Conservation (phyloP, 2,329 filamentous ascomycete genomes). For the Rutstroemia sp. region DNA sequence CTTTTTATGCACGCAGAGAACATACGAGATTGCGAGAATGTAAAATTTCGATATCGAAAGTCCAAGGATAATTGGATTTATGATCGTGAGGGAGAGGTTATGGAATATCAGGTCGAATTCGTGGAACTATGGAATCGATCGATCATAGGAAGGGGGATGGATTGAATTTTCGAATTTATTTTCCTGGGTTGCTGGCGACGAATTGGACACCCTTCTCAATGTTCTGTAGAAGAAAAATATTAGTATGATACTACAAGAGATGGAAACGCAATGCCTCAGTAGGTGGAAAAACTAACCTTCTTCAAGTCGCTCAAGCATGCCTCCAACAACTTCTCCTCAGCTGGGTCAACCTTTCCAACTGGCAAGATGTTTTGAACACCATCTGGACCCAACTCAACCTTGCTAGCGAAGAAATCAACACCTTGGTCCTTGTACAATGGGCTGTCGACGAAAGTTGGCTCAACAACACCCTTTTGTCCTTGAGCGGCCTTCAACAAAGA, state of each 20-base stretch:
- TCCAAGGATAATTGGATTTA: not conserved
- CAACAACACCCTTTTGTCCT: constrained; percentile 89
- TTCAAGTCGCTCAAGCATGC: constrained; percentile 76
- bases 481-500: constrained; percentile 85
- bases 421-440: constrained; percentile 98
- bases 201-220: constrained; percentile 92
- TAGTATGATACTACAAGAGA: constrained; percentile 74
- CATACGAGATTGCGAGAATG: not conserved
- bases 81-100: not conserved
- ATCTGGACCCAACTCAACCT: constrained; percentile 91
- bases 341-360: constrained; percentile 74
- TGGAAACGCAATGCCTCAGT: constrained; percentile 52
- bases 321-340: constrained; percentile 86
- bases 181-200: constrained; percentile 30
- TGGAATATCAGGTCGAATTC: not conserved
- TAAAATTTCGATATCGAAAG: too few species aligned
- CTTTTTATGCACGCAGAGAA: not conserved
- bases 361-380: constrained; percentile 91
- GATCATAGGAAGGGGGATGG: not conserved
- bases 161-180: constrained; percentile 7
- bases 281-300: constrained; percentile 37
- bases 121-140: not conserved
- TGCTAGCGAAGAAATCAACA: constrained; percentile 92
- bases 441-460: constrained; percentile 95
- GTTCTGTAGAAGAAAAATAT: constrained; percentile 86